phyloP scores from a whole-genome alignment of 1,284 basidiomycete genomes.

The Lignosus rhinocerotis region DNA sequence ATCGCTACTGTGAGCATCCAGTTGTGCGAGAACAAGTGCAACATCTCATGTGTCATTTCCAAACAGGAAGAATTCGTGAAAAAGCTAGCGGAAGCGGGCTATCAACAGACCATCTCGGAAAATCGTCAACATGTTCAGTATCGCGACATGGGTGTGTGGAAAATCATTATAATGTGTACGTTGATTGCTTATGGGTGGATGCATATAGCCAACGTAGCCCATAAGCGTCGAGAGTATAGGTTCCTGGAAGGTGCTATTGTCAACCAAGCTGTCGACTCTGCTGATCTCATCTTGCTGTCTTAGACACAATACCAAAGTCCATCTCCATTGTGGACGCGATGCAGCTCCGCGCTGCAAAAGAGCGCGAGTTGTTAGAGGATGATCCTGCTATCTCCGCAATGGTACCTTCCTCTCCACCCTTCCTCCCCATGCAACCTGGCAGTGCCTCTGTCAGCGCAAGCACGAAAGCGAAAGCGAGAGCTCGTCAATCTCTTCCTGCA shows the following conservation, averaged over 20 bases:
- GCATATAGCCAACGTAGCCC: slow-evolving; percentile 51
- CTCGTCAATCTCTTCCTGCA: slow-evolving; percentile 15
- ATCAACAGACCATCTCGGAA: slow-evolving; percentile 53
- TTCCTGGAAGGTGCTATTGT: slow-evolving; percentile 59
- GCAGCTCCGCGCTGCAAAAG: slow-evolving; percentile 52
- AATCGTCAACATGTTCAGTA: slow-evolving; percentile 59
- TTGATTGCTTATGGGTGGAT: slow-evolving; percentile 3
- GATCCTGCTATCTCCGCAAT: slow-evolving; percentile 54
- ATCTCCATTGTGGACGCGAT: slow-evolving; percentile 61
- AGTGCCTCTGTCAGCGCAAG: slow-evolving; percentile 9
- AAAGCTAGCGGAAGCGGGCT: slow-evolving; percentile 58
- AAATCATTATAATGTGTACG: neutral
- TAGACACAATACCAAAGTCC: slow-evolving; percentile 70
- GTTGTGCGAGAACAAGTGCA: neutral
- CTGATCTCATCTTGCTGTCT: neutral
- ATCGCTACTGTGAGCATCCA: slow-evolving; percentile 60
- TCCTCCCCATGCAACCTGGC: slow-evolving; percentile 6
- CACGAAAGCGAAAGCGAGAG: slow-evolving; percentile 14
- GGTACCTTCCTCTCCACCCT: slow-evolving; percentile 19
- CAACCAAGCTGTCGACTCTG: neutral
- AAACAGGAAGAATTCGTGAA: slow-evolving; percentile 79
- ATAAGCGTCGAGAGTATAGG: slow-evolving; percentile 64
- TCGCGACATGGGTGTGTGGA: slow-evolving; percentile 63
- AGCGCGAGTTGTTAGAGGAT: slow-evolving; percentile 56
- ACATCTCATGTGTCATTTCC: neutral